These are phyloP conservation scores for Psophocarpus tetragonolobus DNA, from an alignment of 306 rosid species.

Conservation along the genomic window DNA sequence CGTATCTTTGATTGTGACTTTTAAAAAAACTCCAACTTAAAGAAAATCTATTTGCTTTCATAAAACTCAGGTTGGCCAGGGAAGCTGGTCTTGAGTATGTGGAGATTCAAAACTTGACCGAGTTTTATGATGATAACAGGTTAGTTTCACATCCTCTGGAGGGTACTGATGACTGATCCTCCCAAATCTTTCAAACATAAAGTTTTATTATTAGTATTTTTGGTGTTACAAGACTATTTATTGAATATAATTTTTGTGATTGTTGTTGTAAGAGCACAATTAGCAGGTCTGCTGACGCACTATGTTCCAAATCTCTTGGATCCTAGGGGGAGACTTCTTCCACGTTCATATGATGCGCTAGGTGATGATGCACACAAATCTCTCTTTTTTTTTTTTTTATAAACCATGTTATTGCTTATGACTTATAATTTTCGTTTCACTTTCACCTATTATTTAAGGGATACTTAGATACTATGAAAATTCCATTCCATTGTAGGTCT, in stretches of 20 bases:
- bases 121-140: constrained; percentile 96
- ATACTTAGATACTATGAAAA: constrained; percentile 5
- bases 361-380: constrained; percentile 60
- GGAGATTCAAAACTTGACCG: constrained; percentile 92
- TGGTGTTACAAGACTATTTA: constrained; percentile 23
- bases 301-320: constrained; percentile 77
- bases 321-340: constrained; percentile 89
- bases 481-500: constrained; percentile 62
- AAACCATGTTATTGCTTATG: neutral
- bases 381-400: neutral
- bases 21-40: neutral
- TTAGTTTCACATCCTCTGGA: constrained; percentile 34
- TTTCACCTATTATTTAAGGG: constrained; percentile 11
- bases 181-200: constrained; percentile 20
- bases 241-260: constrained; percentile 26
- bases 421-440: neutral
- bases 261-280: constrained; percentile 67
- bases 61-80: constrained; percentile 79
- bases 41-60: neutral
- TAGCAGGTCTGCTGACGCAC: constrained; percentile 69
- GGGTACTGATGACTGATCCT: constrained; percentile 14
- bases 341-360: constrained; percentile 81
- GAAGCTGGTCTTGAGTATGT: constrained; percentile 97
- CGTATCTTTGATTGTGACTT: constrained; percentile 18
- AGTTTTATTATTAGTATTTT: constrained; percentile 14